These are phyloP conservation scores for Neofusicoccum ribis DNA, from an alignment of 2,329 filamentous ascomycete species.

Conservation along the genomic window DNA sequence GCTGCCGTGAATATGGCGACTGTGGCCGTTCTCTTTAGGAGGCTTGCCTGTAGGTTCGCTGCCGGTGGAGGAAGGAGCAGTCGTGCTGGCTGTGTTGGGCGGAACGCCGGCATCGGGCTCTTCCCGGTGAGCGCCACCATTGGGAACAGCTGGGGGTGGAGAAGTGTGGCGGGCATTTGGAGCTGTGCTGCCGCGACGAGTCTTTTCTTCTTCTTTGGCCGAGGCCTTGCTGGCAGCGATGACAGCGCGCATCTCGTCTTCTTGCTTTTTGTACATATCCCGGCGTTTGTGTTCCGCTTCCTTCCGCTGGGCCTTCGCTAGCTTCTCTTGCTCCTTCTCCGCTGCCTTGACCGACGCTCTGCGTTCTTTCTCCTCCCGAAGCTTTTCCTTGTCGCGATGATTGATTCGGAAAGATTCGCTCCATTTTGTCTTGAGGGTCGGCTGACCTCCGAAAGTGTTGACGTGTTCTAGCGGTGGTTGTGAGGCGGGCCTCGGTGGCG, in stretches of 20 bases:
- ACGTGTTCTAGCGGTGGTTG: slow-evolving; percentile 36
- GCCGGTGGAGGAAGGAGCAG: slow-evolving; percentile 7
- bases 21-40: slow-evolving; percentile 23
- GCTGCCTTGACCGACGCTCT: slow-evolving; percentile 33
- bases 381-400: slow-evolving; percentile 9
- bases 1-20: slow-evolving; percentile 10
- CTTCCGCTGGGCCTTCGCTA: slow-evolving; percentile 50
- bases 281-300: slow-evolving; percentile 47
- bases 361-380: slow-evolving; percentile 27
- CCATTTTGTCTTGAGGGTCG: slow-evolving; percentile 10
- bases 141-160: background rate
- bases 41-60: slow-evolving; percentile 23
- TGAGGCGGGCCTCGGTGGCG: slow-evolving; percentile 23
- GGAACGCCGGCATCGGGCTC: background rate
- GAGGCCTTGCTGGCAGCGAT: slow-evolving; percentile 67
- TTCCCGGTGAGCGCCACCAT: background rate
- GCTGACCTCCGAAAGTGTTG: slow-evolving; percentile 24
- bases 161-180: background rate
- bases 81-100: slow-evolving; percentile 5
- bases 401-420: slow-evolving; percentile 8
- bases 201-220: slow-evolving; percentile 41
- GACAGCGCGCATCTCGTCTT: slow-evolving; percentile 64
- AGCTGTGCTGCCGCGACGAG: background rate
- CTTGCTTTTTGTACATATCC: slow-evolving; percentile 57
- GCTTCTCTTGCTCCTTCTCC: slow-evolving; percentile 53